Conservation (phyloP, 371 early-diverging fungal species). For the Rhizopus microsporus region DNA sequence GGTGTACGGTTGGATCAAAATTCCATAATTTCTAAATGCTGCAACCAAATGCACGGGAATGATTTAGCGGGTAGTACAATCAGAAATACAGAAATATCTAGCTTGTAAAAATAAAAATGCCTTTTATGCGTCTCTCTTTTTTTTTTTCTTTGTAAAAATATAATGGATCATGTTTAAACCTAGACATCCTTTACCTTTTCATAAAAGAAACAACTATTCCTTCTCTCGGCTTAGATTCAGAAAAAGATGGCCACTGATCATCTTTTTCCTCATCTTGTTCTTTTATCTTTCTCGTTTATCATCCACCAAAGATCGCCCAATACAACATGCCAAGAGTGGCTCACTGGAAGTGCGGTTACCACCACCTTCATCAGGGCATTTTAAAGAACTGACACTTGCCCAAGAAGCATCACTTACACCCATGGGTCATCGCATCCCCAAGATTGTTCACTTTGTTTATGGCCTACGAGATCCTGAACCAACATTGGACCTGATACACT, state of each 20-base stretch:
- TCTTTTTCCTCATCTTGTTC: conserved; percentile 2
- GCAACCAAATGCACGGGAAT: too few relatives aligned
- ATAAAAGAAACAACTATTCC: neutral
- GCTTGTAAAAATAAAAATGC: neutral
- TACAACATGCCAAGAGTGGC: neutral
- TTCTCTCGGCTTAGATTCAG: neutral
- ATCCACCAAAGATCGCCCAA: neutral
- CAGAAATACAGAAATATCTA: too few relatives aligned
- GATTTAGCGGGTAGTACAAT: too few relatives aligned
- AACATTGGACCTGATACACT: conserved; percentile 49
- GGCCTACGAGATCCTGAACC: conserved; percentile 48
- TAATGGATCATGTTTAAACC: neutral
- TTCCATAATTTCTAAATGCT: too few relatives aligned
- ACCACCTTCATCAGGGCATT: conserved; percentile 10
- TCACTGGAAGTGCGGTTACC: conserved; percentile 14
- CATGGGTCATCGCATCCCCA: conserved; percentile 34
- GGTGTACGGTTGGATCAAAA: too few relatives aligned
- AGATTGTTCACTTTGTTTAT: conserved; percentile 56
- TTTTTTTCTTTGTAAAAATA: neutral
- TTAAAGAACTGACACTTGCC: conserved; percentile 30
- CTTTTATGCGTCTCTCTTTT: conserved; percentile 3
- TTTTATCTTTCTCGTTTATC: neutral
- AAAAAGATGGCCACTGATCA: conserved; percentile 13
- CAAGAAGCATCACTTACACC: conserved; percentile 16
- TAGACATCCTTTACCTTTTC: neutral